Evolutionary conservation across 1,139 yeast genomes (phyloP).

Genomic region (Pichia kudriavzevii): DNA sequence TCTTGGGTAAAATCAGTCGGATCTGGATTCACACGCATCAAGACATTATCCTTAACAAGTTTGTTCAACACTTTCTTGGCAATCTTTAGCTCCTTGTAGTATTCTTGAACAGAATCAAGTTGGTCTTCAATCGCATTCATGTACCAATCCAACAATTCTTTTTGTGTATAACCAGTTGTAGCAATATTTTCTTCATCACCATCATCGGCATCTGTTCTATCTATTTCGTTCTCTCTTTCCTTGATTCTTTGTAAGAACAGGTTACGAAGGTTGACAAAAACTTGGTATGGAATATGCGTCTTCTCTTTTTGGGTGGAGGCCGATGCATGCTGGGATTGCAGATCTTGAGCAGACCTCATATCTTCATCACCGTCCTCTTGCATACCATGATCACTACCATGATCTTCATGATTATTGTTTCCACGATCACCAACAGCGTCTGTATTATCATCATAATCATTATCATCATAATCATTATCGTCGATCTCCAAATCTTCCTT

Average conservation of each 20-base stretch:
- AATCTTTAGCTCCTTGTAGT: conserved; percentile 60
- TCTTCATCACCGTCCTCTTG: conserved; percentile 12
- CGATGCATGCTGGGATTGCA: conserved; percentile 5
- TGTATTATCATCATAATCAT: conserved; percentile 11
- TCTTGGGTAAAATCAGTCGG: conserved; percentile 33
- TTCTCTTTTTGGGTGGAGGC: conserved; percentile 27
- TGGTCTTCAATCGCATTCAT: conserved; percentile 68
- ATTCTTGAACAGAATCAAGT: conserved; percentile 62
- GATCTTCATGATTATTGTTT: conserved; percentile 6
- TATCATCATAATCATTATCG: conserved; percentile 44
- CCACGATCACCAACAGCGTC: conserved; percentile 1
- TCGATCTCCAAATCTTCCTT: conserved; percentile 88
- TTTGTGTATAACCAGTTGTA: conserved; percentile 54
- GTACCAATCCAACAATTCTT: conserved; percentile 73
- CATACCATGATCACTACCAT: conserved; percentile 4
- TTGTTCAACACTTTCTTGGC: conserved; percentile 77
- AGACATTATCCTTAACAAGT: conserved; percentile 76
- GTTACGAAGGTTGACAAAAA: conserved; percentile 79
- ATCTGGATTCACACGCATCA: conserved; percentile 72
- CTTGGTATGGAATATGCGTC: conserved; percentile 71
- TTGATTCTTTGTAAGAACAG: conserved; percentile 64
- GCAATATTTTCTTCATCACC: conserved; percentile 36
- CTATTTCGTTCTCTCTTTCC: conserved; percentile 39
- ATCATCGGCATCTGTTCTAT: conserved; percentile 18
- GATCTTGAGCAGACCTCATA: conserved; percentile 10